phyloP scores from a whole-genome alignment of 805 yeast genomes.

The Yamadazyma takamatsuzukensis region DNA sequence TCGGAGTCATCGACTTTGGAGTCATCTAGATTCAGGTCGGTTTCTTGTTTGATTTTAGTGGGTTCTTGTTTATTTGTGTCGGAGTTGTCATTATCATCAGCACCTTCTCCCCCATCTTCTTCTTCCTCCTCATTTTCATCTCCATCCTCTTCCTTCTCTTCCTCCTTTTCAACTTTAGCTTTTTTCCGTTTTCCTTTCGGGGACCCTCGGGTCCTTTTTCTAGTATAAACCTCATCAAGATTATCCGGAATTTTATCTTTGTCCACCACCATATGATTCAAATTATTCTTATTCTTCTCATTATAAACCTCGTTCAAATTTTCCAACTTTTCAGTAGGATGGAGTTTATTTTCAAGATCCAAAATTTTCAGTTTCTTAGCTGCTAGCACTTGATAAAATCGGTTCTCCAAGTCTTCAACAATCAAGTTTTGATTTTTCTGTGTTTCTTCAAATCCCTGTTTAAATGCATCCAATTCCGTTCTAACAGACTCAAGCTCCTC shows the following conservation, averaged over 20 bases:
- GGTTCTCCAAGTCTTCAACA: slow-evolving; percentile 21
- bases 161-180: slow-evolving; percentile 7
- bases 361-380: slow-evolving; percentile 28
- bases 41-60: background rate
- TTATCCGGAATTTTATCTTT: slow-evolving; percentile 16
- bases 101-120: slow-evolving; percentile 5
- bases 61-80: slow-evolving; percentile 3
- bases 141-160: slow-evolving; percentile 1
- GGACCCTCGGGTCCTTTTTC: slow-evolving; percentile 2
- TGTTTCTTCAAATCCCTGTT: slow-evolving; percentile 4
- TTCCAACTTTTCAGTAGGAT: slow-evolving; percentile 5
- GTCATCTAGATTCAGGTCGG: slow-evolving; percentile 4
- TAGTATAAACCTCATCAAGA: slow-evolving; percentile 16
- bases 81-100: slow-evolving; percentile 2
- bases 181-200: slow-evolving; percentile 14
- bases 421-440: slow-evolving; percentile 8
- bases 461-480: slow-evolving; percentile 6
- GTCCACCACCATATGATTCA: slow-evolving; percentile 13
- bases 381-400: slow-evolving; percentile 24
- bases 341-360: slow-evolving; percentile 15
- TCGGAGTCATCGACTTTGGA: slow-evolving; percentile 1
- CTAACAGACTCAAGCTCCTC: slow-evolving; percentile 2
- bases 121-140: slow-evolving; percentile 10
- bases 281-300: slow-evolving; percentile 13
- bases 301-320: slow-evolving; percentile 16